Evolutionary conservation across 441 rosid species (phyloP).

Genomic region (Mallotus repandus): DNA sequence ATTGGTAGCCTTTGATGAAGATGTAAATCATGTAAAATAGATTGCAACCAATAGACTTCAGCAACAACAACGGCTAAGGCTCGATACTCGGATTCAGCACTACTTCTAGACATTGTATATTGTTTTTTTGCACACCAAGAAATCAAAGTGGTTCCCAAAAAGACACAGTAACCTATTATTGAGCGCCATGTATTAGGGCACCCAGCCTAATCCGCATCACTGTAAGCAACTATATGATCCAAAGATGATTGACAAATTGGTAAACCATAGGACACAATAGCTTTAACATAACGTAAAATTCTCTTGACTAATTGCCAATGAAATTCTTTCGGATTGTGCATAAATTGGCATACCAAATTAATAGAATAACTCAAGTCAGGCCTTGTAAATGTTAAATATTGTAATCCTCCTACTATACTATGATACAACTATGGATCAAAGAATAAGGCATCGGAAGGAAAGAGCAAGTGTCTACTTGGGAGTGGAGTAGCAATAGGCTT

Average conservation of each 20-base stretch:
- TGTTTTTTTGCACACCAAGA: not conserved
- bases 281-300: not conserved
- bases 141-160: not conserved
- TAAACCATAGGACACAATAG: not conserved
- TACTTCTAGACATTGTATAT: not conserved
- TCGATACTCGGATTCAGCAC: not conserved
- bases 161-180: not conserved
- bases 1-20: not conserved
- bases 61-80: not conserved
- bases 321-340: not conserved
- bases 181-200: not conserved
- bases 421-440: not conserved
- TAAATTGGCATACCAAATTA: not conserved
- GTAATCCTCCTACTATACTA: not conserved
- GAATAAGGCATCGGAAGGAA: too few relatives aligned
- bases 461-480: too few relatives aligned
- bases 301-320: not conserved
- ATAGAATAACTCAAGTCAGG: not conserved
- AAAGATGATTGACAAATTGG: not conserved
- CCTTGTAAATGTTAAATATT: not conserved
- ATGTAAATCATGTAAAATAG: not conserved
- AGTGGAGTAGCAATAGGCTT: not conserved
- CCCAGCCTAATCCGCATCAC: not conserved
- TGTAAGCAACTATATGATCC: not conserved
- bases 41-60: not conserved